These are phyloP conservation scores for Akanthomyces muscarius DNA, from an alignment of 2,329 filamentous ascomycete genomes.

Conservation along the genomic window DNA sequence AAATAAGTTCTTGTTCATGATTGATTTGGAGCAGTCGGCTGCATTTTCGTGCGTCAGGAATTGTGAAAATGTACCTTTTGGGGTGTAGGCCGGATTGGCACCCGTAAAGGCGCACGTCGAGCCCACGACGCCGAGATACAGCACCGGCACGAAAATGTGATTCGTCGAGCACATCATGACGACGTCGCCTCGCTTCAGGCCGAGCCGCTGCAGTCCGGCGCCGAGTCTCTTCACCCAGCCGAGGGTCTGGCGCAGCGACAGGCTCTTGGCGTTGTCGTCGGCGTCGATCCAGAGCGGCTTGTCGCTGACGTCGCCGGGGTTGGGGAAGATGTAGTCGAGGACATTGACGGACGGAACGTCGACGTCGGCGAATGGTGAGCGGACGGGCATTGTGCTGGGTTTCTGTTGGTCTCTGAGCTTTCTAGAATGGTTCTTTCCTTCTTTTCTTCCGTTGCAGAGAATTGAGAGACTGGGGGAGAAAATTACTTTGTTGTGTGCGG, in stretches of 20 bases:
- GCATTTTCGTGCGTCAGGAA: too few species aligned
- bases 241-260: slow-evolving; percentile 46
- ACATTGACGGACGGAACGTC: slow-evolving; percentile 44
- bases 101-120: slow-evolving; percentile 51
- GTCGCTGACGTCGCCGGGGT: slow-evolving; percentile 31
- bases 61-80: slow-evolving; percentile 34
- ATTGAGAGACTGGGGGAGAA: neutral
- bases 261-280: slow-evolving; percentile 37
- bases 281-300: slow-evolving; percentile 53
- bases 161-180: slow-evolving; percentile 53
- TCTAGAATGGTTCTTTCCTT: too few species aligned
- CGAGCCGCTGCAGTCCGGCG: slow-evolving; percentile 43
- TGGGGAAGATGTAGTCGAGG: slow-evolving; percentile 34
- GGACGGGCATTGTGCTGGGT: slow-evolving; percentile 35
- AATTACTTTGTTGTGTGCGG: neutral
- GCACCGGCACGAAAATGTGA: slow-evolving; percentile 51
- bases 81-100: slow-evolving; percentile 49
- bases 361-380: slow-evolving; percentile 39
- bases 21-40: too few species aligned
- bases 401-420: neutral
- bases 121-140: slow-evolving; percentile 51
- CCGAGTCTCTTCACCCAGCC: slow-evolving; percentile 50
- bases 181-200: slow-evolving; percentile 45
- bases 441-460: neutral
- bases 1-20: too few species aligned